Percentiles rank a stretch among this genome's conserved stretches.
phyloP scores from a whole-genome alignment of 176 grass and related monocot species.

The Tuctoria greenei region DNA sequence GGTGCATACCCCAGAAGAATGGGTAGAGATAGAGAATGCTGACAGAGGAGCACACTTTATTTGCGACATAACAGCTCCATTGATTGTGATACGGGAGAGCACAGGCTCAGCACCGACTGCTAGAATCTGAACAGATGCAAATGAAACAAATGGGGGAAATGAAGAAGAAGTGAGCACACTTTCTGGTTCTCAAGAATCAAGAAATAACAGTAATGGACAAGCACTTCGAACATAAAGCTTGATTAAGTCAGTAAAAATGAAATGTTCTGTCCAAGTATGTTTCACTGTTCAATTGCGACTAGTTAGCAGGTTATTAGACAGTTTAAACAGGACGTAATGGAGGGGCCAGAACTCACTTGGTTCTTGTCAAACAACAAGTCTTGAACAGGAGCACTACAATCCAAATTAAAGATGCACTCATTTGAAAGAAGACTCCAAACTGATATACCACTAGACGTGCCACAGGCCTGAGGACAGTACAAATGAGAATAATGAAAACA shows the following conservation, averaged over 20 bases:
- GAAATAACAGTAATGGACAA: slow-evolving; percentile 29
- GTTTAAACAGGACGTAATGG: slow-evolving; percentile 13
- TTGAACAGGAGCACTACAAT: slow-evolving; percentile 68
- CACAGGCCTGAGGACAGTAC: slow-evolving; percentile 62
- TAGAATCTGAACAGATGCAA: slow-evolving; percentile 60
- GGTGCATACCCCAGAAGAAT: slow-evolving; percentile 78
- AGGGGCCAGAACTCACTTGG: slow-evolving; percentile 53
- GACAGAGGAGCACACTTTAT: slow-evolving; percentile 87
- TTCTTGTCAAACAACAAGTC: slow-evolving; percentile 86
- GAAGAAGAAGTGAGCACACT: neutral
- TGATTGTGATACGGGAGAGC: slow-evolving; percentile 71
- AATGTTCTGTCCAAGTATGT: neutral
- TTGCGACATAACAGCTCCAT: slow-evolving; percentile 70
- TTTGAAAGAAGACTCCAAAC: slow-evolving; percentile 91
- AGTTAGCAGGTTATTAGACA: slow-evolving; percentile 11
- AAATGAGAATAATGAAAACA: slow-evolving; percentile 7
- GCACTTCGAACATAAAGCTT: neutral
- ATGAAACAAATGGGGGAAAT: neutral
- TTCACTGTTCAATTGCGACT: neutral
- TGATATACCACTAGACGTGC: slow-evolving; percentile 65
- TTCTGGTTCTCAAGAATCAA: slow-evolving; percentile 7
- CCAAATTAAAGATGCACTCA: slow-evolving; percentile 79
- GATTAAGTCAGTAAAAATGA: neutral
- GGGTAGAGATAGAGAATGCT: slow-evolving; percentile 72
- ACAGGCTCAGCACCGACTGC: slow-evolving; percentile 79